These are phyloP conservation scores for Cercospora berteroae DNA, from an alignment of 2,329 filamentous ascomycete genomes.

Conservation along the genomic window DNA sequence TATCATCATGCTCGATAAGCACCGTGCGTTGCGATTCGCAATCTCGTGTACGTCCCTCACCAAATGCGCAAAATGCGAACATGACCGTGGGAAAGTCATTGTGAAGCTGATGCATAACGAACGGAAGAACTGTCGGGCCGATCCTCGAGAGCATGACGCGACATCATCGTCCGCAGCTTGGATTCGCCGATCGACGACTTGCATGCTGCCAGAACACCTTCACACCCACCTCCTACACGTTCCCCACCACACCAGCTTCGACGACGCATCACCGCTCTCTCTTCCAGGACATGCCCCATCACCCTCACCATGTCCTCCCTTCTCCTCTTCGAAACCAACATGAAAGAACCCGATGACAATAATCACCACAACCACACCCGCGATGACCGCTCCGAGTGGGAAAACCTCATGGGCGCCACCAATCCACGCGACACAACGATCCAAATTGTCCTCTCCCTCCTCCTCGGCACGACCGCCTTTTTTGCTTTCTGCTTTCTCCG, in stretches of 20 bases:
- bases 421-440: slow-evolving; percentile 49
- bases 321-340: neutral
- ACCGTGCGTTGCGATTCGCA: too few relatives aligned
- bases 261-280: neutral
- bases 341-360: slow-evolving; percentile 15
- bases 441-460: slow-evolving; percentile 70
- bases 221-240: neutral
- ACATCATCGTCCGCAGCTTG: slow-evolving; percentile 2
- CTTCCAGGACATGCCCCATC: neutral
- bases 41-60: too few relatives aligned
- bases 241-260: neutral
- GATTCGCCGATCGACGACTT: neutral
- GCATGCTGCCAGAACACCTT: neutral
- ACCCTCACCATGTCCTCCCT: neutral
- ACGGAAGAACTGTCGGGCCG: neutral
- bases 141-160: neutral
- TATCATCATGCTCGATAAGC: too few relatives aligned
- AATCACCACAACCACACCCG: neutral
- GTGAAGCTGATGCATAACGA: neutral
- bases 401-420: slow-evolving; percentile 34
- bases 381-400: slow-evolving; percentile 6
- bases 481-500: slow-evolving; percentile 77
- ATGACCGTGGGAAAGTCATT: too few relatives aligned
- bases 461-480: slow-evolving; percentile 69
- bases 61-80: too few relatives aligned